Evolutionary conservation across 2,329 filamentous ascomycete species (phyloP), one percentile per base, ranked within the genome.

Genomic region (Fusarium bactridioides): DNA sequence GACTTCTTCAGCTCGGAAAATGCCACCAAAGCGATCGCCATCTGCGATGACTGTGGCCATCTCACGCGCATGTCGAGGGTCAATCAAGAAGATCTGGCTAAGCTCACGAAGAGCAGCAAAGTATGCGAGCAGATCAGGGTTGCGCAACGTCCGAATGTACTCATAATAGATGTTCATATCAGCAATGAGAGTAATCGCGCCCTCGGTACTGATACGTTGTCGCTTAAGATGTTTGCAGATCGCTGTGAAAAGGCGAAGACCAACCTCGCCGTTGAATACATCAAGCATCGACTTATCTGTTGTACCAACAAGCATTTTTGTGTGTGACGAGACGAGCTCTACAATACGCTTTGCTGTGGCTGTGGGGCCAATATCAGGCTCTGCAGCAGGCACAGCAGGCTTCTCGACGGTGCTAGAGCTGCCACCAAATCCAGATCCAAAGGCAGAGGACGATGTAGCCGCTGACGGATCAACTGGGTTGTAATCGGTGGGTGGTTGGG

Each of bases 271-370:
- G 81, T 97, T 98, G 86, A 99, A 99, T 19, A 99, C 96, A 79
- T 99, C 96, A 31, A 99, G 91, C 87, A 97, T 97, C 70, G 94
- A 95, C 85, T 99, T 99, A 80, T 99, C 96, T 3, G 95, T 98
- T 79, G 94, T 97, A 69, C 96, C 96, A 8, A 93, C 90, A 18
- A 99, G 87, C 94, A 99, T 98, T 79, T 89, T 90, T 4, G 95
- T 98, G 81, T 99, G 96, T 21, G 92, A 92, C 27, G 91, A 92
- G 19, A 98, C 93, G 44, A 98, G 90, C 45, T 94, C 91, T 31
- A 97, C 93, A 55, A 99, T 91, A 58, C 92, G 91, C 72, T 85
- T 87, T 9, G 96, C 95, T 21, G 95, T 95, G 47, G 88, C 83
- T 45, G 93, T 97, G 2, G 95, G 92, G 0, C 94, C 93, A 47